Evolutionary conservation across 768 basidiomycete species (phyloP).

Genomic region (Porpolomopsis calyptriformis): DNA sequence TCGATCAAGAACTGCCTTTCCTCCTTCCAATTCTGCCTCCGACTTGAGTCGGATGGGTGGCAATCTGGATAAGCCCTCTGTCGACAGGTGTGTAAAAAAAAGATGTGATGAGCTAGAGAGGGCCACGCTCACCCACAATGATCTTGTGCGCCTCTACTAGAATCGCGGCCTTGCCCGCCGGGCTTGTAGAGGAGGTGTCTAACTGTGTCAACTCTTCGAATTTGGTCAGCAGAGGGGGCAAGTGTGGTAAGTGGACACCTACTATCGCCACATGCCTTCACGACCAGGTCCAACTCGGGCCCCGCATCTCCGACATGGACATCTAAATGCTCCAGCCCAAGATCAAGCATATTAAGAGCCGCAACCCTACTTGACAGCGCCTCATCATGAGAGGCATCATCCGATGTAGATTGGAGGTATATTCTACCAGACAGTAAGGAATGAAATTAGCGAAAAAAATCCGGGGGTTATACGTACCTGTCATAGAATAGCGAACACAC

Average conservation of each 20-base stretch:
- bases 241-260: conserved; percentile 16
- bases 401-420: conserved; percentile 56
- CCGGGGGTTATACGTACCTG: conserved; percentile 31
- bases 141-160: conserved; percentile 79
- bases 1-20: no score
- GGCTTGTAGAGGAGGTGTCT: conserved; percentile 34
- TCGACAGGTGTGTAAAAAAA: conserved; percentile 1
- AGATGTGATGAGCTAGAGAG: not conserved
- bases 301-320: conserved; percentile 57
- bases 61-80: conserved; percentile 68
- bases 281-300: conserved; percentile 47
- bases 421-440: conserved; percentile 34
- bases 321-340: conserved; percentile 82
- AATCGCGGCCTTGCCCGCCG: conserved; percentile 68
- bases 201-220: no score
- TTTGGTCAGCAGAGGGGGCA: conserved; percentile 19
- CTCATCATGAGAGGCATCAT: conserved; percentile 82
- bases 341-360: conserved; percentile 84
- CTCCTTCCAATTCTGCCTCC: conserved; percentile 25
- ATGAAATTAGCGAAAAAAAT: not conserved
- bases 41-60: conserved; percentile 68
- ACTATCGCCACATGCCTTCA: conserved; percentile 73
- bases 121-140: conserved; percentile 62
- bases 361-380: conserved; percentile 82
- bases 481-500: conserved; percentile 77